These are phyloP conservation scores for Solanum pinnatisectum DNA, from an alignment of 257 asterid species.

Conservation along the genomic window DNA sequence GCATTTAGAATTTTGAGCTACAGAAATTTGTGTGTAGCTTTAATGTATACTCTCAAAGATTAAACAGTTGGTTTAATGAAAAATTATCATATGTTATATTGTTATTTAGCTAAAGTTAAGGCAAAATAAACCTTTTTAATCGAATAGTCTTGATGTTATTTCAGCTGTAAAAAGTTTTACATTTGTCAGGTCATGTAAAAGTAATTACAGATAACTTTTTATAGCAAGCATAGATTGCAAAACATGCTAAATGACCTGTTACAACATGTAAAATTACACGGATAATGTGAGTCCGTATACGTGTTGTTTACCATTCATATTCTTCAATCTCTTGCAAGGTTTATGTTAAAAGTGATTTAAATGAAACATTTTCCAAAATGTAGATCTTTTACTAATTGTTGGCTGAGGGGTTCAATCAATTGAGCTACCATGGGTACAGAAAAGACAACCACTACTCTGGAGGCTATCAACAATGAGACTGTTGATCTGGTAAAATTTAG, in stretches of 20 bases:
- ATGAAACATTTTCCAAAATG: neutral
- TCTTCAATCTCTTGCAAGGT: neutral
- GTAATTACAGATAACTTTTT: neutral
- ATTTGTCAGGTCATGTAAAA: neutral
- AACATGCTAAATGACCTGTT: neutral
- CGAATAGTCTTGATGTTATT: no score
- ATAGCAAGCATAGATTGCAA: neutral
- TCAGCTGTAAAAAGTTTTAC: neutral
- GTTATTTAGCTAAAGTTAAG: no score
- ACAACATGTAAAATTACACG: neutral
- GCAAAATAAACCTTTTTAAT: no score
- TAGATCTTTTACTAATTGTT: neutral
- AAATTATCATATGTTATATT: neutral
- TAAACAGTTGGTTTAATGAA: neutral
- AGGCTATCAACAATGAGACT: constrained; percentile 18
- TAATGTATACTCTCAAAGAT: neutral
- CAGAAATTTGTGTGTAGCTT: neutral
- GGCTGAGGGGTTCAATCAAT: neutral
- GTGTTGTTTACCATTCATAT: neutral
- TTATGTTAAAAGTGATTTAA: neutral
- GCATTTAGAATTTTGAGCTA: neutral
- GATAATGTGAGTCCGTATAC: neutral
- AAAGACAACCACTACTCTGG: constrained; percentile 4
- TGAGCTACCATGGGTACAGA: constrained; percentile 3
- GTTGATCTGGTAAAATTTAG: constrained; percentile 16